phyloP scores from a whole-genome alignment of 306 rosid species.

The Cucumis hystrix region DNA sequence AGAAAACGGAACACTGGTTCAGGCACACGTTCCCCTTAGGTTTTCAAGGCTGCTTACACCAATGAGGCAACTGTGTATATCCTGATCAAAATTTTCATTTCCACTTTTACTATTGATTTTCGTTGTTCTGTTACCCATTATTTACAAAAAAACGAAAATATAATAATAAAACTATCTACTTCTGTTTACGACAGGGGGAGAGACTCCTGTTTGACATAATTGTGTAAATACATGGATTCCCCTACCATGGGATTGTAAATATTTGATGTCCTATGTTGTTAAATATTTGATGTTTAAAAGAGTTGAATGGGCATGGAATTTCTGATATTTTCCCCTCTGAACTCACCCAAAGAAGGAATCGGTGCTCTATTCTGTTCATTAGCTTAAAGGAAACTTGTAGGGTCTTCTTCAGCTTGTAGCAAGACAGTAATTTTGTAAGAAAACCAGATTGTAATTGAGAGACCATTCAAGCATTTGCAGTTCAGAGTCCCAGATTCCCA shows the following conservation, averaged over 20 bases:
- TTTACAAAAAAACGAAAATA: no score
- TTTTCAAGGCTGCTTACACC: conserved; percentile 92
- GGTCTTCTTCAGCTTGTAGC: not conserved
- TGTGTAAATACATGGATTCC: not conserved
- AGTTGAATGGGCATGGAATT: not conserved
- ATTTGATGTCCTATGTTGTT: not conserved
- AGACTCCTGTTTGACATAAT: not conserved
- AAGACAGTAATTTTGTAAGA: not conserved
- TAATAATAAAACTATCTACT: not conserved
- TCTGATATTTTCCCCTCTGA: not conserved
- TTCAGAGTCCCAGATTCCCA: not conserved
- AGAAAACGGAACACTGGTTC: conserved; percentile 69
- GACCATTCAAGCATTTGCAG: not conserved
- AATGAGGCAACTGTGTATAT: conserved; percentile 61
- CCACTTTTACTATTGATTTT: not conserved
- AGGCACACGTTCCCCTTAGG: conserved; percentile 89
- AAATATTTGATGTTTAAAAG: not conserved
- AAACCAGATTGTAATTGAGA: not conserved
- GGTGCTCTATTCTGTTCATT: not conserved
- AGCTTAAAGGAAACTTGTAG: not conserved
- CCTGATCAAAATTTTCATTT: conserved; percentile 9
- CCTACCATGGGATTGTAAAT: not conserved
- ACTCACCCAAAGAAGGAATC: not conserved
- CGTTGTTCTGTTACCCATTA: not conserved
- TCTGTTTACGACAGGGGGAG: not conserved